Evolutionary conservation across 345 rosid species (phyloP).

Genomic region (Ricinus communis): DNA sequence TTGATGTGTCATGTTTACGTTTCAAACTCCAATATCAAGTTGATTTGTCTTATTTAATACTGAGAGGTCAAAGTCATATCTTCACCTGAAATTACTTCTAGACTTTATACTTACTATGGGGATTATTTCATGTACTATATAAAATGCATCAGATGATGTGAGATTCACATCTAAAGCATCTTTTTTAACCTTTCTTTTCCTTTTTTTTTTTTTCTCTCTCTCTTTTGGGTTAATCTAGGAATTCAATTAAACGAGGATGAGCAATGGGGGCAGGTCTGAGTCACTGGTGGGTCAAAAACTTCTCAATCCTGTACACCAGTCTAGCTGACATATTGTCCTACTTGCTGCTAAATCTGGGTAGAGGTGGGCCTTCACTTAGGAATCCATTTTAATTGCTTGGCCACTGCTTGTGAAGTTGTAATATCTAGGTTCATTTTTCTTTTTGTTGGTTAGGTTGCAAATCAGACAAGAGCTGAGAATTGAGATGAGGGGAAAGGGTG

Average conservation of each 20-base stretch:
- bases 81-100: no score
- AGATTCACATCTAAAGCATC: neutral
- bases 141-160: neutral
- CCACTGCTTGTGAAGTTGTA: neutral
- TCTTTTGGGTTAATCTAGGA: no score
- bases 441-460: neutral
- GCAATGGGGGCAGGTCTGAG: neutral
- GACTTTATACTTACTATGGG: neutral
- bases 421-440: neutral
- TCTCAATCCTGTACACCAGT: constrained; percentile 2
- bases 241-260: neutral
- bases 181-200: neutral
- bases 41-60: no score
- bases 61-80: no score
- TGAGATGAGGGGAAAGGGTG: neutral
- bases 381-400: constrained; percentile 10
- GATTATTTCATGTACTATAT: neutral
- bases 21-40: no score
- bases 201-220: no score
- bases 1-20: no score
- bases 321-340: constrained; percentile 18
- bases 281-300: neutral
- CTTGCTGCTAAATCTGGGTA: constrained; percentile 9
- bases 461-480: constrained; percentile 10
- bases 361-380: constrained; percentile 17